Percentiles rank a stretch among this genome's conserved stretches.
These are phyloP conservation scores for Polyplosphaeria fusca DNA, from an alignment of 495 filamentous ascomycete genomes.

Conservation along the genomic window DNA sequence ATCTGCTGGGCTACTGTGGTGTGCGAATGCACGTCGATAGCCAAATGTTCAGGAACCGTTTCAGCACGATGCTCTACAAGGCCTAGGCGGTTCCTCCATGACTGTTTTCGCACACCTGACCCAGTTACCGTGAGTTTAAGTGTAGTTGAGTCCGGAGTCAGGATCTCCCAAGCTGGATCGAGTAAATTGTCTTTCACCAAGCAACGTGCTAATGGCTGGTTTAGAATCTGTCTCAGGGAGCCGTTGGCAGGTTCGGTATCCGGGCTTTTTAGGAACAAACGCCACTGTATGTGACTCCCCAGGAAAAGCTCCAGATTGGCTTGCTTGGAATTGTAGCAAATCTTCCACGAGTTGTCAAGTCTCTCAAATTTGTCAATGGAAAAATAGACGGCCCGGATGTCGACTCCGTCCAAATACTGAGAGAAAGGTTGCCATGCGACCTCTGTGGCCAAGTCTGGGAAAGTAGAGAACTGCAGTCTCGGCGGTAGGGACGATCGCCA, in stretches of 20 bases:
- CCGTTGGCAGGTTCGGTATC: slow-evolving; percentile 42
- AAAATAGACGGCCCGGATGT: slow-evolving; percentile 45
- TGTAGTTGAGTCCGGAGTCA: slow-evolving; percentile 1
- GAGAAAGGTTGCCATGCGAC: not conserved
- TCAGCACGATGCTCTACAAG: slow-evolving; percentile 34
- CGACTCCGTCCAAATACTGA: not conserved
- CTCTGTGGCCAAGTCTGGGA: not conserved
- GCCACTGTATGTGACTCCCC: slow-evolving; percentile 48
- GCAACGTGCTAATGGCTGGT: slow-evolving; percentile 57
- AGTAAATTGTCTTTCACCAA: slow-evolving; percentile 33
- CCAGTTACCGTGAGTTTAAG: slow-evolving; percentile 5
- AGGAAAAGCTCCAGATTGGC: slow-evolving; percentile 54
- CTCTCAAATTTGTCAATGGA: slow-evolving; percentile 47
- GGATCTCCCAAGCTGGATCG: slow-evolving; percentile 24
- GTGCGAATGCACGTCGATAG: slow-evolving; percentile 22
- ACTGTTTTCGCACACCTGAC: not conserved
- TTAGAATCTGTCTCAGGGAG: slow-evolving; percentile 47
- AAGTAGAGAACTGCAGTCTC: slow-evolving; percentile 26
- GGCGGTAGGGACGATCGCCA: slow-evolving; percentile 26
- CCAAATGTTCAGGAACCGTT: slow-evolving; percentile 45
- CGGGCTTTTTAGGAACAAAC: slow-evolving; percentile 51
- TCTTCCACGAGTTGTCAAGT: slow-evolving; percentile 39
- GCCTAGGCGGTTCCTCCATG: slow-evolving; percentile 31
- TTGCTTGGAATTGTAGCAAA: slow-evolving; percentile 47
- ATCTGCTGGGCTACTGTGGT: slow-evolving; percentile 46